phyloP scores from a whole-genome alignment of 345 rosid genomes.

The Excoecaria cochinchinensis region DNA sequence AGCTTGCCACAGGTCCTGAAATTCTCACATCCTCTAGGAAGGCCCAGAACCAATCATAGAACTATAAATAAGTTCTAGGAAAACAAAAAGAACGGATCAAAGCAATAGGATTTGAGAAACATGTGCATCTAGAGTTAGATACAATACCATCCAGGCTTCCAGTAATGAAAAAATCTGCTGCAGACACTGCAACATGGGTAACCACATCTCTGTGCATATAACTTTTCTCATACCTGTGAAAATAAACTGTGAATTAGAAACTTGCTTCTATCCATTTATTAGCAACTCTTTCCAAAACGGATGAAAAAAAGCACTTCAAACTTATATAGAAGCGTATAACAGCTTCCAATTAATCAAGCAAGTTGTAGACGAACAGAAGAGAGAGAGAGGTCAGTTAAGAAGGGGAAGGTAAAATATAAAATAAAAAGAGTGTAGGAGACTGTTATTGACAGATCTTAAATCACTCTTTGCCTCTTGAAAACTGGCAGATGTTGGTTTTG shows the following conservation, averaged over 20 bases:
- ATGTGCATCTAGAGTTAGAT: background rate
- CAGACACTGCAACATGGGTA: constrained; percentile 87
- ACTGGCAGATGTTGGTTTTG: background rate
- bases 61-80: background rate
- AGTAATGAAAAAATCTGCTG: constrained; percentile 87
- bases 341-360: constrained; percentile 2
- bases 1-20: background rate
- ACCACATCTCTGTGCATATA: constrained; percentile 98
- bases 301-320: background rate
- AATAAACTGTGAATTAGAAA: background rate
- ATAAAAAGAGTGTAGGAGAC: background rate
- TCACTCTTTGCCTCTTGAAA: background rate
- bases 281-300: background rate
- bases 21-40: background rate
- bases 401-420: no score
- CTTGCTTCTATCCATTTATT: background rate
- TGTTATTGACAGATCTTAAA: background rate
- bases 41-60: background rate
- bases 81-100: background rate
- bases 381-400: background rate
- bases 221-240: constrained; percentile 86
- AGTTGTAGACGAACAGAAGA: background rate
- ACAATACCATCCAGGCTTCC: constrained; percentile 82
- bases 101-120: background rate
- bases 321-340: background rate